Conservation (phyloP, 2,329 filamentous ascomycete species). For the Fusarium mangiferae region DNA sequence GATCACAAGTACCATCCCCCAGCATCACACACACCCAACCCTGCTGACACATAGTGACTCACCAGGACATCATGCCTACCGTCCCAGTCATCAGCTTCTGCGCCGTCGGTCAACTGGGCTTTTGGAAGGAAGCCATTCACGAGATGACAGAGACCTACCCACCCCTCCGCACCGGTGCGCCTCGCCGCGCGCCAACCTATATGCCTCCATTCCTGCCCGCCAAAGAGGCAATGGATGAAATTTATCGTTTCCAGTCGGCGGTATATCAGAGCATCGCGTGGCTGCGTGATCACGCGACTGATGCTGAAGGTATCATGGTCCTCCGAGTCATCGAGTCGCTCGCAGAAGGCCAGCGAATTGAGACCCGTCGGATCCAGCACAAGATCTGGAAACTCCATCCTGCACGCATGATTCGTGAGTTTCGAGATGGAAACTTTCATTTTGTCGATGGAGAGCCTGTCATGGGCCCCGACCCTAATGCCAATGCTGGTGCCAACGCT, state of each 20-base stretch:
- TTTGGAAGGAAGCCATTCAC: fast-evolving
- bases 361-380: neutral
- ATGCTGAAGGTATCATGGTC: fast-evolving
- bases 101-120: neutral
- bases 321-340: neutral
- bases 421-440: neutral
- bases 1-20: neutral
- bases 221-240: neutral
- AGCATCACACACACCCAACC: neutral
- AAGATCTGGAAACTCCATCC: neutral
- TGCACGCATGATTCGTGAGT: neutral
- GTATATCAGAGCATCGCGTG: neutral
- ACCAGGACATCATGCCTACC: neutral
- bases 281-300: neutral
- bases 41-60: neutral
- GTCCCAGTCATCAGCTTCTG: neutral
- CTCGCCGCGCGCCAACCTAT: neutral
- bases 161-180: fast-evolving
- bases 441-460: fast-evolving
- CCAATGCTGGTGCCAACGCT: neutral
- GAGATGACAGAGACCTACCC: fast-evolving
- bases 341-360: fast-evolving
- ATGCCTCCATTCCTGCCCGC: neutral
- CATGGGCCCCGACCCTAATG: neutral
- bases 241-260: fast-evolving